A percentile compares a stretch with the other conserved stretches of the same genome.
Conservation (phyloP, 768 basidiomycete species). For the Candolleomyces efflorescens region DNA sequence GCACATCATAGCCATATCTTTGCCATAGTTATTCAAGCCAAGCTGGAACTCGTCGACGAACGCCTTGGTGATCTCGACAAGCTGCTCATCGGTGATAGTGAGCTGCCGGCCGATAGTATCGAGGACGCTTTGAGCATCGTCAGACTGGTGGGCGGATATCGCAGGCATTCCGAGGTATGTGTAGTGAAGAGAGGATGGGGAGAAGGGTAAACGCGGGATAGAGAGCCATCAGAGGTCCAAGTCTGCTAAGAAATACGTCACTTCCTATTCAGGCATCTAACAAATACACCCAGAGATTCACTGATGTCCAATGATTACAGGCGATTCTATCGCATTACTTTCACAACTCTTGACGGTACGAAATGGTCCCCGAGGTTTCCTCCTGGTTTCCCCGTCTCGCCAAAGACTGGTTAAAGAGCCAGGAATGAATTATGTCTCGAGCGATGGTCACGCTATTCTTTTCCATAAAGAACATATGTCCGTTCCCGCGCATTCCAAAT, state of each 20-base stretch:
- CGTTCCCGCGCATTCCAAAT: conserved; percentile 47
- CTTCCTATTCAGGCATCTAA: conserved; percentile 27
- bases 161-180: conserved; percentile 33
- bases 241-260: conserved; percentile 21
- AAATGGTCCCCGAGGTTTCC: not conserved
- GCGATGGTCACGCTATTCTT: conserved; percentile 42
- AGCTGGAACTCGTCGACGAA: conserved; percentile 78
- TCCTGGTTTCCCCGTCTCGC: not conserved
- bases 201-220: not conserved
- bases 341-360: not conserved
- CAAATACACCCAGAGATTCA: not conserved
- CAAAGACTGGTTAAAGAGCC: not conserved
- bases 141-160: conserved; percentile 37
- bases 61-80: conserved; percentile 67
- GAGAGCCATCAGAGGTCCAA: not conserved
- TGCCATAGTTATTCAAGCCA: conserved; percentile 70
- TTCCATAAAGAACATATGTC: conserved; percentile 57
- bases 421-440: not conserved
- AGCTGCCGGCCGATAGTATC: conserved; percentile 73
- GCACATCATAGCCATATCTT: conserved; percentile 92
- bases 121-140: conserved; percentile 46
- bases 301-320: not conserved
- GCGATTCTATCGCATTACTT: not conserved
- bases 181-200: conserved; percentile 8
- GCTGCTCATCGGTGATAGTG: conserved; percentile 51